A percentile compares a stretch with the other conserved stretches of the same genome.
phyloP scores from a whole-genome alignment of 164 flowering plant genomes.

The Aristolochia californica region DNA sequence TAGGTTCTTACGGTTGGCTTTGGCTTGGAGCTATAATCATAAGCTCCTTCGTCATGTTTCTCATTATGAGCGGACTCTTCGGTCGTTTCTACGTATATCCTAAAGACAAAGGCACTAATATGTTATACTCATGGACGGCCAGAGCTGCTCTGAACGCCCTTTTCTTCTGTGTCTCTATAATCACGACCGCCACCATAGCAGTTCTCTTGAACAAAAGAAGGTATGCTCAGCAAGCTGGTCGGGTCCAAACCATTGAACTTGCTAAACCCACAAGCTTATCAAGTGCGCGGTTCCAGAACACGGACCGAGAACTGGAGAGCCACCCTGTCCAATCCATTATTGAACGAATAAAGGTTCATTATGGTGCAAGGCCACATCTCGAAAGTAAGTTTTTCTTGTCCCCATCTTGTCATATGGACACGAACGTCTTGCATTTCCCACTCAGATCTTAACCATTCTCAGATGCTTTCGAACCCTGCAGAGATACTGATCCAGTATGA shows the following conservation, averaged over 20 bases:
- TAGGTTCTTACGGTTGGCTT: slow-evolving; percentile 70
- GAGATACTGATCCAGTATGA: slow-evolving; percentile 32
- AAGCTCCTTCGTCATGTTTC: slow-evolving; percentile 54
- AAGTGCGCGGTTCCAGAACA: slow-evolving; percentile 3
- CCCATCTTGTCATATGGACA: no score
- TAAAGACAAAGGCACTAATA: slow-evolving; percentile 39
- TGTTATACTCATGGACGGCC: slow-evolving; percentile 19
- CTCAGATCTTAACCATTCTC: not conserved
- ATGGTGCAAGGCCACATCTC: slow-evolving; percentile 59
- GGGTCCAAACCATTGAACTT: slow-evolving; percentile 27
- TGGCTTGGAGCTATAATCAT: slow-evolving; percentile 64
- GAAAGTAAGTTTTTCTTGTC: slow-evolving; percentile 16
- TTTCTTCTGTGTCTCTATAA: slow-evolving; percentile 37
- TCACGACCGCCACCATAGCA: slow-evolving; percentile 27
- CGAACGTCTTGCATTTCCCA: not conserved
- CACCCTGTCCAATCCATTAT: slow-evolving; percentile 41
- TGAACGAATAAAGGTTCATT: slow-evolving; percentile 45
- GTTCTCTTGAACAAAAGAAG: slow-evolving; percentile 50
- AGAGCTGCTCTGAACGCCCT: slow-evolving; percentile 30
- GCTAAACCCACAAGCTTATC: slow-evolving; percentile 3
- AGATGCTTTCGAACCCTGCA: slow-evolving; percentile 25
- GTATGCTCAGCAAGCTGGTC: slow-evolving; percentile 25
- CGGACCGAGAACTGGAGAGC: slow-evolving; percentile 53
- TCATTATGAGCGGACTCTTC: slow-evolving; percentile 40
- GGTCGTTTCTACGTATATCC: slow-evolving; percentile 53